Evolutionary conservation across 2,329 filamentous ascomycete genomes (phyloP).

Genomic region (Plectosphaerella sp.): DNA sequence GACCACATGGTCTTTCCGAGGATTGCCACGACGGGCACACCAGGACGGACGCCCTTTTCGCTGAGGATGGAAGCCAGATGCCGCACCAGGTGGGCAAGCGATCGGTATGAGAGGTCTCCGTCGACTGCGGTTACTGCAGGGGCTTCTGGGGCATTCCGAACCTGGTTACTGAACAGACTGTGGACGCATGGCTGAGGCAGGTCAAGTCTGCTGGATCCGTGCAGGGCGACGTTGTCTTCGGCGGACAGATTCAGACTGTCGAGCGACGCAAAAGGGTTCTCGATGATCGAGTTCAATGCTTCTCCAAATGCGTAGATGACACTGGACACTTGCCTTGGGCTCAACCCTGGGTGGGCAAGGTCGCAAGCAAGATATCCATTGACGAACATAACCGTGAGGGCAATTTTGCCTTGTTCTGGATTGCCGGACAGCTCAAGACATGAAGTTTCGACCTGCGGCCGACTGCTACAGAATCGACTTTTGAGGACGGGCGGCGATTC

Average conservation of each 20-base stretch:
- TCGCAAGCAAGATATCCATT: constrained; percentile 36
- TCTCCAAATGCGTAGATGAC: constrained; percentile 49
- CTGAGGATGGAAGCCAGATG: constrained; percentile 41
- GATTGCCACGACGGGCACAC: constrained; percentile 59
- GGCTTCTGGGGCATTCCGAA: constrained; percentile 29
- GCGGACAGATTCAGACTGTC: constrained; percentile 49
- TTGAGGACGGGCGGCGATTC: constrained; percentile 31
- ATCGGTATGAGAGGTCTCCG: constrained; percentile 35
- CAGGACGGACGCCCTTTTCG: constrained; percentile 43
- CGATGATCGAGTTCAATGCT: constrained; percentile 42
- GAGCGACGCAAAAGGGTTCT: constrained; percentile 33
- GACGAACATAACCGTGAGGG: constrained; percentile 37
- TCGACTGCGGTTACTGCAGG: constrained; percentile 40
- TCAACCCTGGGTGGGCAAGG: constrained; percentile 38
- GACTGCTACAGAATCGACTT: constrained; percentile 23
- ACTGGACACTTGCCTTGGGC: constrained; percentile 37
- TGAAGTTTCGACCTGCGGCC: constrained; percentile 21
- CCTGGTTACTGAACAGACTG: constrained; percentile 37
- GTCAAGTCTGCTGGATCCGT: constrained; percentile 20
- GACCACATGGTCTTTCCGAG: constrained; percentile 67
- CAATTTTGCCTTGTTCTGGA: constrained; percentile 41
- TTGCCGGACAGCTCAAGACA: constrained; percentile 31
- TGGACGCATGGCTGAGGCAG: constrained; percentile 42
- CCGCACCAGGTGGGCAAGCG: constrained; percentile 31
- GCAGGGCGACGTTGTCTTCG: constrained; percentile 43